phyloP scores from a whole-genome alignment of 345 rosid genomes.

The Luvunga scandens region DNA sequence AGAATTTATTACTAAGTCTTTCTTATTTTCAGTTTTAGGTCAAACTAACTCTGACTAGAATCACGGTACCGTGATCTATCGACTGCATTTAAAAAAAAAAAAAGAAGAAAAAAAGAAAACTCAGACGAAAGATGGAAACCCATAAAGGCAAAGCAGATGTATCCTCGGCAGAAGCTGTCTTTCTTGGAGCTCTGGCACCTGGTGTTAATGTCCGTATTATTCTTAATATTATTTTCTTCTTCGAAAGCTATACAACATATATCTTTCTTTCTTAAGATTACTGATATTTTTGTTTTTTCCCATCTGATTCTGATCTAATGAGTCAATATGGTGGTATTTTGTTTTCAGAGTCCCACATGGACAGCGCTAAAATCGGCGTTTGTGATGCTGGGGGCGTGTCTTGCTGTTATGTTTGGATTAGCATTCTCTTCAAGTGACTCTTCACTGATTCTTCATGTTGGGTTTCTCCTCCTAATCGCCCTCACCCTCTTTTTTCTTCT shows the following conservation, averaged over 20 bases:
- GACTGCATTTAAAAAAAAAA: not conserved
- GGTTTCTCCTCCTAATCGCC: slow-evolving; percentile 65
- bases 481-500: slow-evolving; percentile 76
- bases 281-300: not conserved
- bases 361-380: slow-evolving; percentile 70
- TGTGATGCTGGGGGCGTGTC: slow-evolving; percentile 62
- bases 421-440: slow-evolving; percentile 81
- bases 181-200: slow-evolving; percentile 81
- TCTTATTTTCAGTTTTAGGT: not conserved
- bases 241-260: no score
- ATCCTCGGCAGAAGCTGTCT: slow-evolving; percentile 68
- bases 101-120: not conserved
- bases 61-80: not conserved
- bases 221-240: no score
- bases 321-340: not conserved
- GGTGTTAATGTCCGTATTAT: slow-evolving; percentile 70
- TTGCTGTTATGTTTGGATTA: slow-evolving; percentile 70
- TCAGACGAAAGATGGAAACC: slow-evolving; percentile 22
- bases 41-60: not conserved
- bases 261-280: not conserved
- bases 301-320: not conserved
- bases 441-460: slow-evolving; percentile 65
- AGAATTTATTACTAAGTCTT: no score
- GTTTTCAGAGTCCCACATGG: slow-evolving; percentile 81
- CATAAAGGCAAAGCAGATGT: slow-evolving; percentile 17